A percentile compares a stretch with the other conserved stretches of the same genome.
Evolutionary conservation across 495 filamentous ascomycete genomes (phyloP).

Genomic region (Hamigera avellanea): DNA sequence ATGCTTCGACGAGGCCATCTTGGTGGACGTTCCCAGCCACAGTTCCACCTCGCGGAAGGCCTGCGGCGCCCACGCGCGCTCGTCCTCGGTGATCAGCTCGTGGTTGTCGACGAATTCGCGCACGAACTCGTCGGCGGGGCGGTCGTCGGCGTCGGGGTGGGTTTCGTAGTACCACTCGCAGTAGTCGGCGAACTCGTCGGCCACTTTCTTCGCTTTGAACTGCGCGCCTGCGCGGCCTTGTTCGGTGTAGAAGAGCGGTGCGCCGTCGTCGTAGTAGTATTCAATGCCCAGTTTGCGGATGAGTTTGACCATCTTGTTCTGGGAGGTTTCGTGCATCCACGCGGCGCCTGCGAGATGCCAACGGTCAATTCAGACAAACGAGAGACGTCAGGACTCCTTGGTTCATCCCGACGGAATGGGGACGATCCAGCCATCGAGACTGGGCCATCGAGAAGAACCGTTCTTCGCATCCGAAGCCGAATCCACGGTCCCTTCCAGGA

Average conservation of each 20-base stretch:
- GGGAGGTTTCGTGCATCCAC: constrained; percentile 18
- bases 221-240: constrained; percentile 14
- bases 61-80: constrained; percentile 14
- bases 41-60: constrained; percentile 14
- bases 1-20: constrained; percentile 14
- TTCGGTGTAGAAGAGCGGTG: constrained; percentile 11
- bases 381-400: no score
- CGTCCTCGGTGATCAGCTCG: constrained; percentile 14
- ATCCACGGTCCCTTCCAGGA: not conserved
- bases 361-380: no score
- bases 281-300: constrained; percentile 11
- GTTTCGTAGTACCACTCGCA: constrained; percentile 15
- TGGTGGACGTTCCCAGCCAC: constrained; percentile 12
- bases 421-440: no score
- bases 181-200: constrained; percentile 16
- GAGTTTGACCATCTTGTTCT: constrained; percentile 14
- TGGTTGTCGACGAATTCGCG: constrained; percentile 12
- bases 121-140: constrained; percentile 12
- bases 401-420: no score
- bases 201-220: constrained; percentile 17
- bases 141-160: constrained; percentile 13
- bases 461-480: no score
- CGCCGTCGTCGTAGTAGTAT: constrained; percentile 15
- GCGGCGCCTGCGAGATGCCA: constrained; percentile 8
- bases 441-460: no score